A percentile compares a stretch with the other conserved stretches of the same genome.
Conservation (phyloP, 441 rosid genomes). For the Populus tomentosa region DNA sequence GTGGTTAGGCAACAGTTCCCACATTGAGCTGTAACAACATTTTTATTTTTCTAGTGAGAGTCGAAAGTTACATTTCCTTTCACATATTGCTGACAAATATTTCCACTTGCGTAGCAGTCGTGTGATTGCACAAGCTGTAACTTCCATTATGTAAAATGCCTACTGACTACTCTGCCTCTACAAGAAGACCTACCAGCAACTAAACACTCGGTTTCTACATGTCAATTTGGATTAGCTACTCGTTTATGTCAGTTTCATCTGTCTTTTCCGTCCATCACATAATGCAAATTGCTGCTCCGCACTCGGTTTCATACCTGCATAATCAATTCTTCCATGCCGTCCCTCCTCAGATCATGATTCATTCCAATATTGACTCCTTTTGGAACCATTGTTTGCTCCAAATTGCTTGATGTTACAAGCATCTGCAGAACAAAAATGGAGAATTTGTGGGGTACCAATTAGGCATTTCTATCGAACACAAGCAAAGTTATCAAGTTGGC, state of each 20-base stretch:
- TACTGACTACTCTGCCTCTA: not conserved
- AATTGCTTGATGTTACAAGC: not conserved
- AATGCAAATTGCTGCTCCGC: not conserved
- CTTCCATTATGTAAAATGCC: not conserved
- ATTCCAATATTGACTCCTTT: not conserved
- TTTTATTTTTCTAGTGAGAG: not conserved
- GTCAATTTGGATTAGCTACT: not conserved
- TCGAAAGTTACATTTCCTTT: not conserved
- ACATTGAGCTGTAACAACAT: not conserved
- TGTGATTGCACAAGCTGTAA: not conserved
- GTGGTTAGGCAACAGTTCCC: not conserved
- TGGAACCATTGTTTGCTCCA: not conserved
- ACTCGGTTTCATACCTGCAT: not conserved
- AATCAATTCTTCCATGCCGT: not conserved
- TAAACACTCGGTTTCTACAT: not conserved
- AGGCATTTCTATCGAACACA: not conserved
- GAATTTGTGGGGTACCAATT: not conserved
- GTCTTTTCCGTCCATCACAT: not conserved
- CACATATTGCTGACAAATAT: not conserved
- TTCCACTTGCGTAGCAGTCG: not conserved
- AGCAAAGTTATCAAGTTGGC: not conserved
- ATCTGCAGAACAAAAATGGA: constrained; percentile 10
- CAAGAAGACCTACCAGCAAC: not conserved
- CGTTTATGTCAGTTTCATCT: constrained; percentile 9
- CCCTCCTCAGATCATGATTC: not conserved